phyloP scores from a whole-genome alignment of 2,329 filamentous ascomycete genomes.

The Mycogone perniciosa region DNA sequence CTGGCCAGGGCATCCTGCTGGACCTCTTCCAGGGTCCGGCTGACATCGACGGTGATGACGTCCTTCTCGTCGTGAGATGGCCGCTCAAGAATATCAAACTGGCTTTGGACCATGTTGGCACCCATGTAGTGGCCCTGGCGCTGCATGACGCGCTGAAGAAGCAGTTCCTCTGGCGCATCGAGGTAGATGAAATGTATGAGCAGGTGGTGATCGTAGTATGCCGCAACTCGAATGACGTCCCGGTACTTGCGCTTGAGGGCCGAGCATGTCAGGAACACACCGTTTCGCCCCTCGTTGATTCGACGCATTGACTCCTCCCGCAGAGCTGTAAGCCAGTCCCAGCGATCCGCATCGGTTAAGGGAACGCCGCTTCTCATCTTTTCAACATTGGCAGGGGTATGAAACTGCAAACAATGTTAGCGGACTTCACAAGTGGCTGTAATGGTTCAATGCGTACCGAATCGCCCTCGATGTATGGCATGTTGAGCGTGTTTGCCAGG shows the following conservation, averaged over 20 bases:
- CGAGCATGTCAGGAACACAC: constrained; percentile 94
- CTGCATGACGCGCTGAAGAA: constrained; percentile 67
- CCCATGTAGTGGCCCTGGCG: constrained; percentile 93
- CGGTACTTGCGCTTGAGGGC: constrained; percentile 96
- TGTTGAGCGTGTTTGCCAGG: constrained; percentile 53
- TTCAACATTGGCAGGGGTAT: constrained; percentile 70
- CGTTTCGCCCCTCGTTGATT: constrained; percentile 51
- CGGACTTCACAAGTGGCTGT: not conserved
- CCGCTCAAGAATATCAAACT: constrained; percentile 81
- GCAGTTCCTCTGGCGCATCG: constrained; percentile 65
- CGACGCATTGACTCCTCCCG: constrained; percentile 59
- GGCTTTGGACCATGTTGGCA: constrained; percentile 87
- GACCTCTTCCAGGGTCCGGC: constrained; percentile 52
- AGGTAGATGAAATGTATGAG: constrained; percentile 91
- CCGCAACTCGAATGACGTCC: constrained; percentile 78
- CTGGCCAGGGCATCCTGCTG: constrained; percentile 52
- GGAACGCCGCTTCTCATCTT: constrained; percentile 86
- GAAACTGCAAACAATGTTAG: constrained; percentile 48
- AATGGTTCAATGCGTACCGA: constrained; percentile 48
- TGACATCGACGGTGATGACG: constrained; percentile 65
- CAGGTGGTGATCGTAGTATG: constrained; percentile 67
- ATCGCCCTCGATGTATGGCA: constrained; percentile 73
- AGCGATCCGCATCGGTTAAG: constrained; percentile 86
- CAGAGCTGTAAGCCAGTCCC: constrained; percentile 88
- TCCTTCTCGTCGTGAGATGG: constrained; percentile 66